Base-by-base conservation (phyloP, 208 protist genomes). In the Strigomonas culicis region DNA sequence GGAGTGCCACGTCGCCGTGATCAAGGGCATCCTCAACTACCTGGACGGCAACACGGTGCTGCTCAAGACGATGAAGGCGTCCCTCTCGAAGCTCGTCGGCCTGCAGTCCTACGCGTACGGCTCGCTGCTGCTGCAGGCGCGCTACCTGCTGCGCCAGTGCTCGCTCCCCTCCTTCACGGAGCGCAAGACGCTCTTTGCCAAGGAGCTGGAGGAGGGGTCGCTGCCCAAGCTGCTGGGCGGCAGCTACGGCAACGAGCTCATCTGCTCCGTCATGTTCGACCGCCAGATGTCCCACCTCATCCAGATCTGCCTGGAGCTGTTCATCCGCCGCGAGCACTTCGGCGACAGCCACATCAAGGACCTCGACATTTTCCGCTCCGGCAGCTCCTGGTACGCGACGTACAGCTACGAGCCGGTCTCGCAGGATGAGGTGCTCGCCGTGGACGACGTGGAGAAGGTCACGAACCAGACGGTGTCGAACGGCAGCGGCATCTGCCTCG, bases 221-320 rank as follows among this genome's bases (percentile, higher is more conserved):
- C 58, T 90, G 41, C 58, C 41, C 36, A 59, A 80, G 58, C 68
- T 90, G 25, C 72, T 90, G 41, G 65, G 65, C 25, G 77, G 80
- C 66, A 82, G 80, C 70, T 85, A 84, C 71, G 80, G 77, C 49
- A 79, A 82, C 63, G 84, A 91, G 62, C 58, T 92, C 27, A 55
- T 90, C 32, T 94, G 84, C 68, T 73, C 84, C 51, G 77, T 88
- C 52, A 85, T 94, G 67, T 94, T 91, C 64, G 88, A 94, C 67
- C 74, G 80, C 32, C 70, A 89, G 57, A 72, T 77, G 58, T 77
- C 79, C 22, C 84, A 91, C 47, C 75, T 94, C 17, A 68, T 70
- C 39, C 88, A 91, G 63, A 39, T 87, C 17, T 85, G 89, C 59
- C 73, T 88, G 39, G 85, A 90, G 65, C 59, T 90, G 10, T 87